A percentile compares a stretch with the other conserved stretches of the same genome.
These are phyloP conservation scores for Withania somnifera DNA, from an alignment of 305 asterid genomes.

Conservation along the genomic window DNA sequence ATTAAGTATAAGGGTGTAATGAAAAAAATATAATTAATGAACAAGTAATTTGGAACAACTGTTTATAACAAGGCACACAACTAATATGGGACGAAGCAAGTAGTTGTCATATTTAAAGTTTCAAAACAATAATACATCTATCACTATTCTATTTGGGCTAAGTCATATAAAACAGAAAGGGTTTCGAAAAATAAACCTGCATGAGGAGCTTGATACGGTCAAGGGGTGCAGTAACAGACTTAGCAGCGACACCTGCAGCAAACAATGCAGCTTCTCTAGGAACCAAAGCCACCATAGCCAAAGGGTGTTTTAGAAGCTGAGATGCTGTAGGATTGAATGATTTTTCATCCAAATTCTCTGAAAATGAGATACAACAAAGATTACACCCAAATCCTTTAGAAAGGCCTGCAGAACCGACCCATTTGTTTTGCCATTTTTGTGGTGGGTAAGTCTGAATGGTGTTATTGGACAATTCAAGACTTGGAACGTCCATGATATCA, in stretches of 20 bases:
- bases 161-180: no score
- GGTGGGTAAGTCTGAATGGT: not conserved
- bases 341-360: slow-evolving; percentile 38
- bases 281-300: slow-evolving; percentile 64
- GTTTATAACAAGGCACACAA: no score
- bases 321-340: slow-evolving; percentile 38
- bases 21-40: no score
- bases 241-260: slow-evolving; percentile 81
- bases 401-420: not conserved
- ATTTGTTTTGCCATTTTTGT: slow-evolving; percentile 11
- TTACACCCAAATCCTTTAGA: slow-evolving; percentile 12
- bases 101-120: no score
- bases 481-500: slow-evolving; percentile 37
- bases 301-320: slow-evolving; percentile 64
- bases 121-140: no score
- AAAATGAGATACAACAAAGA: slow-evolving; percentile 56
- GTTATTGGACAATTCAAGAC: slow-evolving; percentile 17
- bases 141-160: no score
- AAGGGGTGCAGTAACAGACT: slow-evolving; percentile 86
- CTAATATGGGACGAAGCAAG: no score
- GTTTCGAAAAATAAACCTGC: slow-evolving; percentile 6
- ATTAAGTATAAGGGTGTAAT: no score
- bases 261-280: slow-evolving; percentile 77
- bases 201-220: slow-evolving; percentile 83
- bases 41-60: no score